Conservation (phyloP, 306 rosid species). For the Lagenaria siceraria region DNA sequence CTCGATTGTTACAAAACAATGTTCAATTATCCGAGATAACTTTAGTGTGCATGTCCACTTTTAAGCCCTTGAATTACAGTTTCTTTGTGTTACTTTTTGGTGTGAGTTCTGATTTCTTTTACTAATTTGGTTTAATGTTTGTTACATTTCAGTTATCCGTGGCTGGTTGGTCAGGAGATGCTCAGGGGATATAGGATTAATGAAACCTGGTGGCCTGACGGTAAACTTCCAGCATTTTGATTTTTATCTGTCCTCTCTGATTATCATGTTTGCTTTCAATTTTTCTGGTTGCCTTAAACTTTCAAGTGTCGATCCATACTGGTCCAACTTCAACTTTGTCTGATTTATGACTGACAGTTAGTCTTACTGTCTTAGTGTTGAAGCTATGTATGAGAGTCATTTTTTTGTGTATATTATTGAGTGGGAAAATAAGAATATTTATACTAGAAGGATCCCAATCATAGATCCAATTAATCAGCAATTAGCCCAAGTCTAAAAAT, state of each 20-base stretch:
- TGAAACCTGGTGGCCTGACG: constrained; percentile 42
- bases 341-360: not conserved
- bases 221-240: constrained; percentile 21
- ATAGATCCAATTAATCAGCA: not conserved
- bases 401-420: no score
- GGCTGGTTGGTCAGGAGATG: constrained; percentile 87
- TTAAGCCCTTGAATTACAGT: not conserved
- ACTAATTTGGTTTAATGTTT: constrained; percentile 12
- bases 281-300: not conserved
- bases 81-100: not conserved
- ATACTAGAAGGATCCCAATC: not conserved
- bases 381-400: not conserved
- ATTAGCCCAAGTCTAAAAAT: not conserved
- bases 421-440: no score
- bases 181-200: constrained; percentile 68
- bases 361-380: no score
- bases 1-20: not conserved
- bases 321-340: not conserved
- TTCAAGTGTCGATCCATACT: not conserved
- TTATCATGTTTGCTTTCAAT: not conserved
- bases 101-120: not conserved
- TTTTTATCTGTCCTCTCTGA: not conserved
- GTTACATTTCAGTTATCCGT: constrained; percentile 53
- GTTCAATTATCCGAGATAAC: not conserved
- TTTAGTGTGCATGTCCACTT: not conserved